Percentiles rank a stretch among this genome's conserved stretches.
phyloP scores from a whole-genome alignment of 139 green algal genomes.

The Spirogloea muscicola region DNA sequence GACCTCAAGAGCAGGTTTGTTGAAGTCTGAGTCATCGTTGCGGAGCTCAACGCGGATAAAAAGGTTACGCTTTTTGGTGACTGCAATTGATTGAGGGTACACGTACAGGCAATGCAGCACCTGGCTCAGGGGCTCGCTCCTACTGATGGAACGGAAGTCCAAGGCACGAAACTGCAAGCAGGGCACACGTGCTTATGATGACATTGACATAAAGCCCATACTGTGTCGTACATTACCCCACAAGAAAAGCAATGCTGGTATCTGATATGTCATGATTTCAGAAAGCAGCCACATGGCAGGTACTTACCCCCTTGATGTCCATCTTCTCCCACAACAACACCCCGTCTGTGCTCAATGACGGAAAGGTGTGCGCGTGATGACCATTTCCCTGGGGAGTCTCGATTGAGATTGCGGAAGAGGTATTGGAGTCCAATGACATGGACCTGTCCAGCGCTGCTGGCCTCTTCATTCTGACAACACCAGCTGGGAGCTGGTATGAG shows the following conservation, averaged over 20 bases:
- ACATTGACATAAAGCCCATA: too few relatives aligned
- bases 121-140: conserved; percentile 18
- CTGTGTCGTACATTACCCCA: too few relatives aligned
- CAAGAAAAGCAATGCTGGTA: neutral
- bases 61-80: conserved; percentile 42
- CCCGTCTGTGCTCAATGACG: too few relatives aligned
- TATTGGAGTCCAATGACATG: too few relatives aligned
- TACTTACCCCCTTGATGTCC: too few relatives aligned
- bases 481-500: neutral
- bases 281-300: too few relatives aligned
- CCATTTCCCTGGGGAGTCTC: too few relatives aligned
- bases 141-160: conserved; percentile 31
- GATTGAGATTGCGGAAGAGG: too few relatives aligned
- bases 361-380: too few relatives aligned
- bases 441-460: too few relatives aligned
- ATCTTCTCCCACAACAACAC: too few relatives aligned
- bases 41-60: conserved; percentile 37
- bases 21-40: conserved; percentile 24
- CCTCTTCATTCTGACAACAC: too few relatives aligned
- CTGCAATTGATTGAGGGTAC: conserved; percentile 29
- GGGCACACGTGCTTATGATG: neutral
- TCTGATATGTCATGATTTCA: neutral
- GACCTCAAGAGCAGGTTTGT: conserved; percentile 39
- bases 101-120: conserved; percentile 42
- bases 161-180: conserved; percentile 28